Percentiles rank a stretch among this genome's conserved stretches.
phyloP scores from a whole-genome alignment of 2,329 filamentous ascomycete genomes.

The Talaromyces piceae region DNA sequence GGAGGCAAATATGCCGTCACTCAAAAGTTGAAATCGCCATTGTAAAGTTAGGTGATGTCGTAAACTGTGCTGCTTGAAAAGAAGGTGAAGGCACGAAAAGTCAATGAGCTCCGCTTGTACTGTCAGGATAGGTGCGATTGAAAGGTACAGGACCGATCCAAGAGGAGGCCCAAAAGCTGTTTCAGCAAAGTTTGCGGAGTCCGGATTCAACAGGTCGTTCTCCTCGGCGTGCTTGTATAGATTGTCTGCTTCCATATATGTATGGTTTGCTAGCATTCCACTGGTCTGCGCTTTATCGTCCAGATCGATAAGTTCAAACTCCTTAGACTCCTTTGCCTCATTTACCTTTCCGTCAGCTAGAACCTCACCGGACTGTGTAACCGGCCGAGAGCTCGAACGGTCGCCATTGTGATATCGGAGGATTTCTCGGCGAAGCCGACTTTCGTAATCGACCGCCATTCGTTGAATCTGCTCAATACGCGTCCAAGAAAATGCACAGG shows the following conservation, averaged over 20 bases:
- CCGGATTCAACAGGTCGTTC: constrained; percentile 15
- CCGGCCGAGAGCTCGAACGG: constrained; percentile 18
- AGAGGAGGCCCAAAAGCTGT: constrained; percentile 33
- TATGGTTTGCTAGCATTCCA: constrained; percentile 18
- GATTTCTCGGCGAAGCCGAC: constrained; percentile 29
- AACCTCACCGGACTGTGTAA: neutral
- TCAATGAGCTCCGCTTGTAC: constrained; percentile 73
- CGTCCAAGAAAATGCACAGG: constrained; percentile 67
- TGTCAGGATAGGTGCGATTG: constrained; percentile 65
- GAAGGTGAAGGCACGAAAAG: constrained; percentile 63
- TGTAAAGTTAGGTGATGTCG: constrained; percentile 67
- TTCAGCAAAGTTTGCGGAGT: constrained; percentile 11
- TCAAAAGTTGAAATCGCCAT: constrained; percentile 72
- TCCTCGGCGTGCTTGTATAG: constrained; percentile 23
- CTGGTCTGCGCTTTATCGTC: constrained; percentile 21
- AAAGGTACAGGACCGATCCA: constrained; percentile 54
- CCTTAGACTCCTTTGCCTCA: constrained; percentile 12
- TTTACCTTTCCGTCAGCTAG: constrained; percentile 1
- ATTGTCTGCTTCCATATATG: constrained; percentile 21
- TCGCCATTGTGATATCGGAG: constrained; percentile 27
- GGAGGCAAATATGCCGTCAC: constrained; percentile 75
- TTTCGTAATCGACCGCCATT: constrained; percentile 44
- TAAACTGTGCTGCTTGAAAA: constrained; percentile 68
- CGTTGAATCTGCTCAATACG: constrained; percentile 58
- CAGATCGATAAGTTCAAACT: constrained; percentile 31